Percentiles rank a stretch among this genome's conserved stretches.
These are phyloP conservation scores for Plasmodium coatneyi DNA, from an alignment of 169 alveolate genomes.

Conservation along the genomic window DNA sequence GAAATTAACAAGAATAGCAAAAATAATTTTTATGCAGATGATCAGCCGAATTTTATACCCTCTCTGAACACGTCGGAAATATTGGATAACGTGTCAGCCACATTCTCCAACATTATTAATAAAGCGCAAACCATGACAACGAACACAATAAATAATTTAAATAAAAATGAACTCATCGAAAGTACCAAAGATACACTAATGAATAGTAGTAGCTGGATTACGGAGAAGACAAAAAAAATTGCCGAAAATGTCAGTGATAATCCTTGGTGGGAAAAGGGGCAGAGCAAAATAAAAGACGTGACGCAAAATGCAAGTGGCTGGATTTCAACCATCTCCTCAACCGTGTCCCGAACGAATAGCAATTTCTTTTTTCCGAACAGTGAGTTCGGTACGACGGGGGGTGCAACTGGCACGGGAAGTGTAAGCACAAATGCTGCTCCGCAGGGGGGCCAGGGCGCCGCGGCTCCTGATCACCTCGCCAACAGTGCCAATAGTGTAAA, in stretches of 20 bases:
- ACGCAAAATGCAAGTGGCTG: constrained; percentile 76
- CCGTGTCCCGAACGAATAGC: constrained; percentile 59
- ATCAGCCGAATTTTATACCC: constrained; percentile 30
- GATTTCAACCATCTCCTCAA: constrained; percentile 69
- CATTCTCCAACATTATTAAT: constrained; percentile 53
- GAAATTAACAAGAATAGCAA: constrained; percentile 57
- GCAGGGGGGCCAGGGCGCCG: background rate
- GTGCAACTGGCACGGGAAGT: background rate
- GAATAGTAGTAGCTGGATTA: constrained; percentile 68
- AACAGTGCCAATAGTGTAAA: background rate
- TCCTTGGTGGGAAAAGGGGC: constrained; percentile 75
- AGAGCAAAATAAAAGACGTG: constrained; percentile 71
- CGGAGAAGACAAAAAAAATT: constrained; percentile 74
- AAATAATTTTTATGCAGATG: constrained; percentile 8
- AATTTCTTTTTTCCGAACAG: constrained; percentile 56
- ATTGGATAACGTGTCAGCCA: constrained; percentile 50
- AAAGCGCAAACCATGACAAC: constrained; percentile 69
- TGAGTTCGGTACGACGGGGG: background rate
- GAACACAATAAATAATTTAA: constrained; percentile 52
- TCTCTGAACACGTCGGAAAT: constrained; percentile 61
- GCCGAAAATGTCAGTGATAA: constrained; percentile 75
- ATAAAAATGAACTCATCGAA: constrained; percentile 65
- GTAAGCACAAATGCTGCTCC: background rate
- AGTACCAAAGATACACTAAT: constrained; percentile 70
- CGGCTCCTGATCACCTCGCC: background rate